phyloP scores from a whole-genome alignment of 2,329 filamentous ascomycete species.

The Aspergillus alliaceus region DNA sequence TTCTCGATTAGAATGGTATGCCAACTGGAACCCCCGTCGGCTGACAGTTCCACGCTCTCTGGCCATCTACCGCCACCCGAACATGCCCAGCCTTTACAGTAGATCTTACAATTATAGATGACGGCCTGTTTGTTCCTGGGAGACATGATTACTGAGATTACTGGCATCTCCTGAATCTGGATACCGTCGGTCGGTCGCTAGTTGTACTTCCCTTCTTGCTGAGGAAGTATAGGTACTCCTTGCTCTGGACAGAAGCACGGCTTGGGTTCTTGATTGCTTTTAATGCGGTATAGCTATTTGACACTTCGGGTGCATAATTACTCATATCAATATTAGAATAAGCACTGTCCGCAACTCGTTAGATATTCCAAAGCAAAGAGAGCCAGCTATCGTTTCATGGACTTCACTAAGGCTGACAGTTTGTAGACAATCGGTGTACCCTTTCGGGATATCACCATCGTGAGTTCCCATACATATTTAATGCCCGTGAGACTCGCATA shows the following conservation, averaged over 20 bases:
- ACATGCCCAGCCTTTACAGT: slow-evolving; percentile 59
- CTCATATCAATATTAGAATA: slow-evolving; percentile 60
- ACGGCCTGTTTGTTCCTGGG: slow-evolving; percentile 62
- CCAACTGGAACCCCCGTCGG: slow-evolving; percentile 27
- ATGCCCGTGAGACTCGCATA: too few species aligned
- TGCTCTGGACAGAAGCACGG: slow-evolving; percentile 61
- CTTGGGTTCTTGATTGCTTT: slow-evolving; percentile 59
- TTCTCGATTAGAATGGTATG: slow-evolving; percentile 48
- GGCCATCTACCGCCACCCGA: slow-evolving; percentile 61
- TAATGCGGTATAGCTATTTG: slow-evolving; percentile 65
- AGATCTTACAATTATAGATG: slow-evolving; percentile 60
- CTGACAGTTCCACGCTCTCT: slow-evolving; percentile 62
- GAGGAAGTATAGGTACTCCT: slow-evolving; percentile 68
- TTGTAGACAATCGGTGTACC: too few species aligned
- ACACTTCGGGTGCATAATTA: slow-evolving; percentile 66
- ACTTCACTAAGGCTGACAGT: too few species aligned
- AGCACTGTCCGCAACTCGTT: too few species aligned
- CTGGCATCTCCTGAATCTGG: slow-evolving; percentile 71
- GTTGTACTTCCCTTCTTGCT: slow-evolving; percentile 69
- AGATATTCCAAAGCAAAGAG: too few species aligned
- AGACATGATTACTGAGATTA: slow-evolving; percentile 66
- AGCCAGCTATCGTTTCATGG: too few species aligned
- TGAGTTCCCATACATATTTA: too few species aligned
- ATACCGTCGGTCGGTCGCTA: slow-evolving; percentile 59
- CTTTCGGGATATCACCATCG: too few species aligned